Evolutionary conservation across 306 rosid species (phyloP), one percentile per base, ranked within the genome.

Genomic region (Echinosophora koreensis): DNA sequence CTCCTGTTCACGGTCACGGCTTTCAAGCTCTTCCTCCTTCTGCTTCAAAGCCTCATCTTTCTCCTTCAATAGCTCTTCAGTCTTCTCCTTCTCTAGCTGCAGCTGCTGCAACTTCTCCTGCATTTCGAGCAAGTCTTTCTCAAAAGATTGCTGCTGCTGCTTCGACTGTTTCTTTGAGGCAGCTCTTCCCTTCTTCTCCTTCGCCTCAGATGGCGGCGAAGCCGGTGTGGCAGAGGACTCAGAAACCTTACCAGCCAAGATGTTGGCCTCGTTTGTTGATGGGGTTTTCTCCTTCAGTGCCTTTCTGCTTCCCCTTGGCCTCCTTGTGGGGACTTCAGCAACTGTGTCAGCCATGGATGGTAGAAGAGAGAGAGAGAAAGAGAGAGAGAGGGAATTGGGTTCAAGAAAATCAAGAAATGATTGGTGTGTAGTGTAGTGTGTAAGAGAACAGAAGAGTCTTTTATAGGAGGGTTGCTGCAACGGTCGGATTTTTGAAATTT

Each of bases 51-150:
- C 87, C 81, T 92, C 92, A 5, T 95, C 97, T 49, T 89, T 92
- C 22, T 69, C 88, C 83, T 88, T 95, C 85, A 95, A 74, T 10
- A 92, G 86, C 74, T 90, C 96, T 49, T 90, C 96, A 0, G 97
- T 84, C 84, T 92, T 88, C 83, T 92, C 97, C 86, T 89, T 95
- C 82, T 92, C 97, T 6, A 95, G 84, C 66, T 69, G 81, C 87
- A 95, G 4, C 18, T 80, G 56, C 79, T 87, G 87, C 54, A 95
- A 62, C 86, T 74, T 89, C 27, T 87, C 96, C 83, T 92, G 93
- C 97, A 95, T 85, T 46, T 95, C 96, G 9, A 84, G 83, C 89
- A 92, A 62, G 0, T 88, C 96, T 63, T 90, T 87, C 78, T 95
- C 97, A 14, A 90, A 89, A 44, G 87, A 82, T 14, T 65, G 2